Conservation (phyloP, 1,139 yeast genomes). For the Protomyces pachydermus region DNA sequence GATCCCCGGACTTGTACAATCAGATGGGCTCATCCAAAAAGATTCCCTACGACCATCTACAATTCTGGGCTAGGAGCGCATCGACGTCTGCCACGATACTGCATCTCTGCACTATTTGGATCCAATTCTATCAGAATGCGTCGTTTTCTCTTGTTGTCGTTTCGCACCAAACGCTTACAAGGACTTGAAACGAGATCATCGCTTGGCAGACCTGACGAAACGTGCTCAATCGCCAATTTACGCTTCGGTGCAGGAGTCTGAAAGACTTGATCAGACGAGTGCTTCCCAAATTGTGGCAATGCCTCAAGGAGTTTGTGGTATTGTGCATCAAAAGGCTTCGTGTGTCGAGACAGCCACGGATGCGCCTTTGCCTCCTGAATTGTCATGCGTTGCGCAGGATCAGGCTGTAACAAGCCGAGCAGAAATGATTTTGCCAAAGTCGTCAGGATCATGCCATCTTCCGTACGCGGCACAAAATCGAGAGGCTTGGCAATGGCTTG, state of each 20-base stretch:
- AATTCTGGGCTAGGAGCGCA: not conserved
- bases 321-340: conserved; percentile 34
- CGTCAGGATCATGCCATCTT: not conserved
- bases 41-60: not conserved
- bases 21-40: not conserved
- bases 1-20: not conserved
- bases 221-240: not conserved
- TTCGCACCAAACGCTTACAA: not conserved
- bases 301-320: conserved; percentile 29
- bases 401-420: conserved; percentile 41
- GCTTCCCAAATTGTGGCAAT: not conserved
- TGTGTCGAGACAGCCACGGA: conserved; percentile 47
- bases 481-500: not conserved
- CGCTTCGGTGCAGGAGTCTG: not conserved
- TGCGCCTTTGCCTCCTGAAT: conserved; percentile 44
- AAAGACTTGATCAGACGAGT: not conserved
- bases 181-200: not conserved
- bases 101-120: not conserved
- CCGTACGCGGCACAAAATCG: not conserved
- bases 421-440: conserved; percentile 43
- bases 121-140: not conserved
- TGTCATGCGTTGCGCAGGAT: conserved; percentile 43
- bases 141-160: not conserved
- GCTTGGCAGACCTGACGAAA: not conserved
- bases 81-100: not conserved